A percentile compares a stretch with the other conserved stretches of the same genome.
Conservation (phyloP, 2,329 filamentous ascomycete genomes). For the Pyricularia grisea region DNA sequence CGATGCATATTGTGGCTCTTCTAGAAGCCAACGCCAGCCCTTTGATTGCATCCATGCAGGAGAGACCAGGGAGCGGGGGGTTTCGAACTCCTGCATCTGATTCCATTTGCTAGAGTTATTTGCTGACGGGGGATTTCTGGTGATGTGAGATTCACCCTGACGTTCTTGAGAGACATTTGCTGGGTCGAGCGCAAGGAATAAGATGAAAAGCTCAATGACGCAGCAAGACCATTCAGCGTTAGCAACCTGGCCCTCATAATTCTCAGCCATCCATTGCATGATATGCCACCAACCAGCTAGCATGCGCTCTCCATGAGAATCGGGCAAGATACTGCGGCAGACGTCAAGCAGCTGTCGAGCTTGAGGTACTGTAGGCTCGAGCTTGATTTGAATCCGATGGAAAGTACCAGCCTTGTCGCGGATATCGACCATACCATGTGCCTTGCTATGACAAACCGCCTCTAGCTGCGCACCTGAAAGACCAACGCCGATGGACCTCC, state of each 20-base stretch:
- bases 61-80: constrained; percentile 36
- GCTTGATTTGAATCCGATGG: constrained; percentile 58
- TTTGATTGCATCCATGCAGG: constrained; percentile 50
- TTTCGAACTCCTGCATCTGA: constrained; percentile 34
- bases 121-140: background rate
- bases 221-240: constrained; percentile 63
- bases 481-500: constrained; percentile 33
- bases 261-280: constrained; percentile 53
- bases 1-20: constrained; percentile 27
- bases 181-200: constrained; percentile 36
- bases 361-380: constrained; percentile 55
- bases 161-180: constrained; percentile 17
- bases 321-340: constrained; percentile 55
- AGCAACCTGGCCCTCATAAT: constrained; percentile 23
- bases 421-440: constrained; percentile 55
- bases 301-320: constrained; percentile 49
- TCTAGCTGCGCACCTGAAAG: constrained; percentile 37
- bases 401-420: constrained; percentile 50
- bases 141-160: constrained; percentile 7
- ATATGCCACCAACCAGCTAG: constrained; percentile 66
- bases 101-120: constrained; percentile 28
- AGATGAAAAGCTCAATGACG: constrained; percentile 51
- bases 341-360: constrained; percentile 51
- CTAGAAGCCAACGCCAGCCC: constrained; percentile 64
- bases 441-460: constrained; percentile 47